phyloP scores from a whole-genome alignment of 2,329 filamentous ascomycete genomes.

The Pezicula radicicola region DNA sequence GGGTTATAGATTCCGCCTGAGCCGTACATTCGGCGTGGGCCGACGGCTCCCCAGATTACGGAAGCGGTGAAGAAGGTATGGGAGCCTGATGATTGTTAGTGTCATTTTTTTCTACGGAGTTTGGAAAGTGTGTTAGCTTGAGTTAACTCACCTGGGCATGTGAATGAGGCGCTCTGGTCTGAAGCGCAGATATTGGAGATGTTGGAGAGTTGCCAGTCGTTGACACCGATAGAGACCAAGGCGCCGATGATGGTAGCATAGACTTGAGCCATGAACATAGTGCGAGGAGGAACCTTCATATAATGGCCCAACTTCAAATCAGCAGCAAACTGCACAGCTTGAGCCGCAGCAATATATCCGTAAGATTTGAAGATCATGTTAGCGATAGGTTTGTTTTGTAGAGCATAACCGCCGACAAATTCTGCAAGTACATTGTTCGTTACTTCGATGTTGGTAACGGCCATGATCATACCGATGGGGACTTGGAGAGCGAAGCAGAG shows the following conservation, averaged over 20 bases:
- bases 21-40: constrained; percentile 61
- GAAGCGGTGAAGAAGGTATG: constrained; percentile 61
- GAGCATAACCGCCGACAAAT: constrained; percentile 69
- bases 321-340: constrained; percentile 5
- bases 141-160: constrained; percentile 41
- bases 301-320: constrained; percentile 61
- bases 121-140: too few relatives aligned
- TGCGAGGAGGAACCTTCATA: constrained; percentile 59
- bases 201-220: constrained; percentile 44
- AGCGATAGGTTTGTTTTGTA: constrained; percentile 59
- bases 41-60: constrained; percentile 66
- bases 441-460: constrained; percentile 59
- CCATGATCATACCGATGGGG: constrained; percentile 52
- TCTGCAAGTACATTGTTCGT: constrained; percentile 70
- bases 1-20: constrained; percentile 58
- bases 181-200: constrained; percentile 40
- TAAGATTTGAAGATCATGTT: constrained; percentile 79
- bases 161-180: constrained; percentile 54
- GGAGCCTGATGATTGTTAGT: constrained; percentile 35
- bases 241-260: constrained; percentile 44
- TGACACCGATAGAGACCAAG: constrained; percentile 45
- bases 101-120: background rate
- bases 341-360: constrained; percentile 61
- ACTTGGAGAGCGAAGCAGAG: constrained; percentile 52
- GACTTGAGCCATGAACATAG: constrained; percentile 47